Base-by-base conservation (phyloP, 495 filamentous ascomycete species). In the Aspergillus heteromorphus region DNA sequence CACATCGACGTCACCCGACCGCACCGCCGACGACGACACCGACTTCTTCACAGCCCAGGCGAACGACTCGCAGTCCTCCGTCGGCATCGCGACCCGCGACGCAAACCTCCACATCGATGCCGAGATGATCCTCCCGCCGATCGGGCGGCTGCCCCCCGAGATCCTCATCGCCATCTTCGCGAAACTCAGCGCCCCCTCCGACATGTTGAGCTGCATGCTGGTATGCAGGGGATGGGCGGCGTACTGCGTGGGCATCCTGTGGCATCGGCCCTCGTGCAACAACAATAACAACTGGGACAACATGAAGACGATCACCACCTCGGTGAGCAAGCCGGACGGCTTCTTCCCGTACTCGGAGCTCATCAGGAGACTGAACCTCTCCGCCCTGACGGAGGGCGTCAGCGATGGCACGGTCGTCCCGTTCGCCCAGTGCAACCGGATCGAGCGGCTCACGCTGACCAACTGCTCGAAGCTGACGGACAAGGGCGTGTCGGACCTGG, bases 371-470 rank as follows among this genome's bases (percentile, higher is more conserved):
- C 76, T 99, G 27, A 99, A 99, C 65, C 75, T 99, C 31, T 89
- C 91, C 2, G 81, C 83, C 17, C 73, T 99, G 51, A 83, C 83
- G 30, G 77, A 78, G 30, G 73, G 85, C 45, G 85, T 97, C 69
- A 96, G 85, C 69, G 91, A 99, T 72, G 91, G 92, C 36, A 95
- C 89, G 38, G 84, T 97, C 48, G 73, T 83, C 50, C 87, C 91
- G 16, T 85, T 99, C 57, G 73, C 81, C 9, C 79, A 82, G 30
- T 99, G 95, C 79, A 95, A 90, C 58, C 83, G 93, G 18, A 81
- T 99, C 49, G 95, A 99, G 71, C 86, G 95, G 30, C 73, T 99
- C 66, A 99, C 95, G 6, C 72, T 99, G 65, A 96, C 95, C 27
- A 90, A 89, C 65, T 99, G 95, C 75, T 82, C 78, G 8, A 81